Percentiles rank a stretch among this genome's conserved stretches.
phyloP scores from a whole-genome alignment of 257 asterid species.

The Marsdenia floribunda region DNA sequence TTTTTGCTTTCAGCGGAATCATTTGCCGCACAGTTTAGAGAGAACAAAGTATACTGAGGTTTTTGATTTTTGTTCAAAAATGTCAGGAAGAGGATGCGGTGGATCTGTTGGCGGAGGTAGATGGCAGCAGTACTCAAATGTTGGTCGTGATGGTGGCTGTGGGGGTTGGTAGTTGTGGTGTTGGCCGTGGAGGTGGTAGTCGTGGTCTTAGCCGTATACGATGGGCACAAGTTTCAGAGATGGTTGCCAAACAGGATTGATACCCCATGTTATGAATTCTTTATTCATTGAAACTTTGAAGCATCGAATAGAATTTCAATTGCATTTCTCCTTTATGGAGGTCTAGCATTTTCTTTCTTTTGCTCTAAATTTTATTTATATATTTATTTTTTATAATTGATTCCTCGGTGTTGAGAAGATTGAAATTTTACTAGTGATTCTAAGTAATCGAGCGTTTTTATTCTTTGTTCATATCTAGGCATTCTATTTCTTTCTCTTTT shows the following conservation, averaged over 20 bases:
- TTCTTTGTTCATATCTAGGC: not conserved
- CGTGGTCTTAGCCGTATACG: no score
- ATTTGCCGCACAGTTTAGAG: no score
- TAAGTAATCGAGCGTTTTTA: not conserved
- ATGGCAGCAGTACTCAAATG: no score
- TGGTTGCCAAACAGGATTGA: conserved; percentile 72
- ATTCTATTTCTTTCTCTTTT: not conserved
- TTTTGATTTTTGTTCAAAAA: no score
- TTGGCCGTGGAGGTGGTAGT: no score
- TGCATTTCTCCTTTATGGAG: conserved; percentile 95
- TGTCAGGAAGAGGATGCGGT: no score
- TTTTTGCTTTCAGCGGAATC: no score
- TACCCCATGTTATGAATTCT: conserved; percentile 84
- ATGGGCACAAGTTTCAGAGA: conserved; percentile 95
- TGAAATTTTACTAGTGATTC: not conserved
- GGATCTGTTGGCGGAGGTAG: no score
- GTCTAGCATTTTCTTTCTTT: conserved; percentile 29
- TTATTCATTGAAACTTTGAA: conserved; percentile 74
- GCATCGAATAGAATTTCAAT: conserved; percentile 85
- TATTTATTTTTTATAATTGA: not conserved
- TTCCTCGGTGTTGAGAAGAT: not conserved
- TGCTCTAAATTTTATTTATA: not conserved
- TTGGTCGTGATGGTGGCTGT: no score
- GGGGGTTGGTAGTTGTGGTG: no score
- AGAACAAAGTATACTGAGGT: no score